Evolutionary conservation across 1,139 yeast species (phyloP), one percentile per base, ranked within the genome.

Genomic region (Lodderomyces beijingensis): DNA sequence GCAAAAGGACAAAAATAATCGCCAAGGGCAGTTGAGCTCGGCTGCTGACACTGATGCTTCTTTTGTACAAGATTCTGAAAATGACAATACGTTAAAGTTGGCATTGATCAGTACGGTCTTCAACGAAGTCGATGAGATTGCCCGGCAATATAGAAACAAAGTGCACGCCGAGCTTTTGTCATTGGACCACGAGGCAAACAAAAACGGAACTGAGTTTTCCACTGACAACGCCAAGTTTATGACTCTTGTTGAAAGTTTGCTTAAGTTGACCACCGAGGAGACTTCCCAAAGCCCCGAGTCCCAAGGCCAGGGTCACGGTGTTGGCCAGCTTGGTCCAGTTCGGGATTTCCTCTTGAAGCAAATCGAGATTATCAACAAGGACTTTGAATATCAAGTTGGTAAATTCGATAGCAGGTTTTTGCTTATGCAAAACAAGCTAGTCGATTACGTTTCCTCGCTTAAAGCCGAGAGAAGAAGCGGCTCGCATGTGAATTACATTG

Each of bases 71-170:
- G 25, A 23, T 23, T 7, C 21, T 19, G 9, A 19, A 19, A 19
- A 19, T 19, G 21, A 19, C 10, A 8, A 19, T 19, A 10, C 9
- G 7, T 19, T 19, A 8, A 55, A 74, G 29, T 70, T 71, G 31
- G 69, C 65, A 2, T 49, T 55, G 4, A 40, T 60, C 14, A 30
- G 47, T 15, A 52, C 73, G 32, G 73, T 87, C 4, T 85, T 89
- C 77, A 57, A 57, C 5, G 83, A 81, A 42, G 82, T 86, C 2
- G 86, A 79, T 39, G 59, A 55, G 8, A 76, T 85, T 8, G 72
- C 86, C 11, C 74, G 74, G 20, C 70, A 68, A 19, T 89, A 86
- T 57, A 76, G 84, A 44, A 66, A 68, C 35, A 70, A 70, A 27
- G 65, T 79, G 8, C 83, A 89, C 77, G 66, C 68, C 24, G 75